Percentiles rank a stretch among this genome's conserved stretches.
Evolutionary conservation across 768 basidiomycete genomes (phyloP).

Genomic region (Mrakia frigida): DNA sequence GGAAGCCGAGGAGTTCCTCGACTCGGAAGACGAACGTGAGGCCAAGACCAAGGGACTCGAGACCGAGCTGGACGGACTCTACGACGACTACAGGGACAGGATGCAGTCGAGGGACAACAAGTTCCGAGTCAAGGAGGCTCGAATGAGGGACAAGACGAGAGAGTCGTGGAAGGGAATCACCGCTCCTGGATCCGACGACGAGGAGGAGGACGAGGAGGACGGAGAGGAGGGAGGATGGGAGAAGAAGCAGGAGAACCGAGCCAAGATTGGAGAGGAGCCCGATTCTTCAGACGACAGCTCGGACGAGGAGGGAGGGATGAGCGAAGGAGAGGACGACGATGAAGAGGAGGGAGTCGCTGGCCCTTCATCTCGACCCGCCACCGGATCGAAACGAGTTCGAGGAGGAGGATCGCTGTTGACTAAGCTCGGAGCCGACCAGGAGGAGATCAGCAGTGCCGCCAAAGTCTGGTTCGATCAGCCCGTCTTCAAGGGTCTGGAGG

Average conservation of each 20-base stretch:
- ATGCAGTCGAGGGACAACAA: conserved; percentile 80
- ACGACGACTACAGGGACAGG: conserved; percentile 76
- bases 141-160: conserved; percentile 64
- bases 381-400: conserved; percentile 7
- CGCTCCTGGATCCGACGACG: conserved; percentile 48
- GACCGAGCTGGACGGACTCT: conserved; percentile 79
- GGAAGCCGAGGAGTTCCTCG: conserved; percentile 47
- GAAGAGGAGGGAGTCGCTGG: conserved; percentile 43
- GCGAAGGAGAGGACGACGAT: conserved; percentile 37
- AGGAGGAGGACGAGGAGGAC: conserved; percentile 41
- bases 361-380: conserved; percentile 3
- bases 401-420: conserved; percentile 53
- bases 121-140: conserved; percentile 72
- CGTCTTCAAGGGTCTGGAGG: conserved; percentile 63
- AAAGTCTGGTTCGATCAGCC: conserved; percentile 96
- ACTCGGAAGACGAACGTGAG: conserved; percentile 57
- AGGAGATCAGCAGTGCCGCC: conserved; percentile 51
- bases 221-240: conserved; percentile 36
- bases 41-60: conserved; percentile 62
- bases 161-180: conserved; percentile 76
- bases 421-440: conserved; percentile 47
- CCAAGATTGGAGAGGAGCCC: conserved; percentile 28
- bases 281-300: conserved; percentile 32
- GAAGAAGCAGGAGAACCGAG: conserved; percentile 34
- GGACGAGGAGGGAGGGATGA: conserved; percentile 36